These are phyloP conservation scores for Boletus barrowsii DNA, from an alignment of 768 basidiomycete species.

Conservation along the genomic window DNA sequence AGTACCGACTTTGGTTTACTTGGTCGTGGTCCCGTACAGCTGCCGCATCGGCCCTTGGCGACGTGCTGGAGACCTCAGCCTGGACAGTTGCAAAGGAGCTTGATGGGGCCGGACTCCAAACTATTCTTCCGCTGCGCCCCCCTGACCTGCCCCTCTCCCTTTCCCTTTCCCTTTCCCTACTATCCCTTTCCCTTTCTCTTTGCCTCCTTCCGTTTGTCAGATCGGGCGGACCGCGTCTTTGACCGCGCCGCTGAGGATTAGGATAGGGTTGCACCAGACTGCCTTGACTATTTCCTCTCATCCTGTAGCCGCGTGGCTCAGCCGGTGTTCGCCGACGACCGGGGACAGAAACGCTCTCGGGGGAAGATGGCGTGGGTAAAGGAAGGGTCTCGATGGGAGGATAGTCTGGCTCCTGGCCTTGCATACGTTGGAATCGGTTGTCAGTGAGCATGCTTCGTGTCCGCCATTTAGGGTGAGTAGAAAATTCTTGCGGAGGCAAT, in stretches of 20 bases:
- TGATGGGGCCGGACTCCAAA: not conserved
- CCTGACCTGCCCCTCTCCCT: too few species aligned
- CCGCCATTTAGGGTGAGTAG: slow-evolving; percentile 21
- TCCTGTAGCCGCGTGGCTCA: slow-evolving; percentile 6
- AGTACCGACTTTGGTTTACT: not conserved
- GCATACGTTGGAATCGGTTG: not conserved
- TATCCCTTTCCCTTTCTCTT: not conserved
- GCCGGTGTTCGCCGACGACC: slow-evolving; percentile 7
- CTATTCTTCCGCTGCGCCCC: not conserved
- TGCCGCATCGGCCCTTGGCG: not conserved
- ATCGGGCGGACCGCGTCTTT: slow-evolving; percentile 1
- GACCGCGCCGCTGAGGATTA: not conserved
- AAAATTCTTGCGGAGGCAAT: not conserved
- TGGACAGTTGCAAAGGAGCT: not conserved
- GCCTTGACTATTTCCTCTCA: not conserved
- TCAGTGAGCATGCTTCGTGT: not conserved
- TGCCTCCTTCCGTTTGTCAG: slow-evolving; percentile 1
- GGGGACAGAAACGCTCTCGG: slow-evolving; percentile 1
- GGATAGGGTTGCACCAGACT: not conserved
- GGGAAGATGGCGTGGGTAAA: slow-evolving; percentile 5
- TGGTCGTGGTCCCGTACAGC: not conserved
- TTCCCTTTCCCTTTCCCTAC: not conserved
- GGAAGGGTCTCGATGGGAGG: slow-evolving; percentile 19
- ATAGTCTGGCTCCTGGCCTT: slow-evolving; percentile 3
- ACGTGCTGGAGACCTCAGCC: not conserved